These are phyloP conservation scores for Clonostachys chloroleuca DNA, from an alignment of 2,329 filamentous ascomycete species.

Conservation along the genomic window DNA sequence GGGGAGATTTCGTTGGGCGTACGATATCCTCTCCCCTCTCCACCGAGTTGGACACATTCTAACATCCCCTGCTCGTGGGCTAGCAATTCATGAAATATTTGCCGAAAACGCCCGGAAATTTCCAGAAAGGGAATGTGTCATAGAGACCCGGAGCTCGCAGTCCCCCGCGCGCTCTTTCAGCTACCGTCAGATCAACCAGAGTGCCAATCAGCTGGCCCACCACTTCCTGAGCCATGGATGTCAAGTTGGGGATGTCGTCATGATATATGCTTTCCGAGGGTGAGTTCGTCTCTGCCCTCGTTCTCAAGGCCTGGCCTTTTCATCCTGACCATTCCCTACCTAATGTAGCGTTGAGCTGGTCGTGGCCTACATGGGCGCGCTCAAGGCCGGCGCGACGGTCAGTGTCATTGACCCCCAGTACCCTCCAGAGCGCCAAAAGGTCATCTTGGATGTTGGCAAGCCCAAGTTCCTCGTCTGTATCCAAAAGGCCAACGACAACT, in stretches of 20 bases:
- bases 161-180: slow-evolving; percentile 66
- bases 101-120: slow-evolving; percentile 59
- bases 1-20: slow-evolving; percentile 55
- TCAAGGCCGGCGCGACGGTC: slow-evolving; percentile 57
- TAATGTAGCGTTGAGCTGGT: slow-evolving; percentile 65
- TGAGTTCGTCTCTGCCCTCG: no score
- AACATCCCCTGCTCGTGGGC: no score
- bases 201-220: slow-evolving; percentile 75
- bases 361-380: slow-evolving; percentile 71
- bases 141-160: slow-evolving; percentile 31
- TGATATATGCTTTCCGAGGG: slow-evolving; percentile 74
- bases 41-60: no score
- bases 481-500: slow-evolving; percentile 53
- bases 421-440: slow-evolving; percentile 19
- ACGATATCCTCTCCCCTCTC: no score
- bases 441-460: slow-evolving; percentile 76
- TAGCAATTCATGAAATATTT: slow-evolving; percentile 67
- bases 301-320: no score
- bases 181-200: slow-evolving; percentile 83
- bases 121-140: slow-evolving; percentile 54
- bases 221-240: slow-evolving; percentile 72
- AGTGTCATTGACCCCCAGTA: slow-evolving; percentile 66
- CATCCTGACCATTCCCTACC: no score
- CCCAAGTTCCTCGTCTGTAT: slow-evolving; percentile 66
- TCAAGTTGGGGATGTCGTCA: slow-evolving; percentile 80